phyloP scores from a whole-genome alignment of 2,329 filamentous ascomycete genomes.

The Talaromyces marneffei region DNA sequence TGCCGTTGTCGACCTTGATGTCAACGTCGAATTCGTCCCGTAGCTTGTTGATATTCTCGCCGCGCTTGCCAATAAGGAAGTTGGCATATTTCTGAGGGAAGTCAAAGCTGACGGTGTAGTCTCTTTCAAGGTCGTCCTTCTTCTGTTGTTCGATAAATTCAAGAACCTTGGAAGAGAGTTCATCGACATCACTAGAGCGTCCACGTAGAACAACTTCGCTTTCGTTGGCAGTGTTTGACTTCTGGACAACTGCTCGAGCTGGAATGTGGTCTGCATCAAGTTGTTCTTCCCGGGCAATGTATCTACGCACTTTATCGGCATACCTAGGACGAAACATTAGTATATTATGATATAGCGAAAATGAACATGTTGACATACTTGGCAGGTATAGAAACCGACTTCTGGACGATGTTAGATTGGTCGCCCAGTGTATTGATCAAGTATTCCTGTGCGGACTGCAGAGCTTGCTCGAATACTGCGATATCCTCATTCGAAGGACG shows the following conservation, averaged over 20 bases:
- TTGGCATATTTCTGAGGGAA: slow-evolving; percentile 95
- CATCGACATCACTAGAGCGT: slow-evolving; percentile 65
- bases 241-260: slow-evolving; percentile 45
- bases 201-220: slow-evolving; percentile 67
- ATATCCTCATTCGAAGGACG: slow-evolving; percentile 52
- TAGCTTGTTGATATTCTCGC: slow-evolving; percentile 63
- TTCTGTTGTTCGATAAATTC: slow-evolving; percentile 82
- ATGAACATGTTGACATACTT: slow-evolving; percentile 35
- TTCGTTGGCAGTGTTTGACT: slow-evolving; percentile 44
- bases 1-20: slow-evolving; percentile 87
- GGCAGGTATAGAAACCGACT: slow-evolving; percentile 49
- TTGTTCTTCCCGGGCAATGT: slow-evolving; percentile 53
- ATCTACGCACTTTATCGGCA: slow-evolving; percentile 58
- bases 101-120: slow-evolving; percentile 78
- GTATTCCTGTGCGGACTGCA: slow-evolving; percentile 55
- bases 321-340: slow-evolving; percentile 34
- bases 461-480: slow-evolving; percentile 51
- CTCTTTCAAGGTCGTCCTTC: slow-evolving; percentile 88
- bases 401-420: slow-evolving; percentile 51
- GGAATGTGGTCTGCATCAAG: slow-evolving; percentile 49
- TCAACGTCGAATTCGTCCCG: slow-evolving; percentile 66
- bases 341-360: not conserved
- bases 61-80: slow-evolving; percentile 64
- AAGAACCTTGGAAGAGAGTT: slow-evolving; percentile 65
- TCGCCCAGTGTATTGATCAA: slow-evolving; percentile 50